Percentiles rank a stretch among this genome's conserved stretches.
Conservation (phyloP, 192 early-diverging fungal species). For the Umbelopsis ramanniana region DNA sequence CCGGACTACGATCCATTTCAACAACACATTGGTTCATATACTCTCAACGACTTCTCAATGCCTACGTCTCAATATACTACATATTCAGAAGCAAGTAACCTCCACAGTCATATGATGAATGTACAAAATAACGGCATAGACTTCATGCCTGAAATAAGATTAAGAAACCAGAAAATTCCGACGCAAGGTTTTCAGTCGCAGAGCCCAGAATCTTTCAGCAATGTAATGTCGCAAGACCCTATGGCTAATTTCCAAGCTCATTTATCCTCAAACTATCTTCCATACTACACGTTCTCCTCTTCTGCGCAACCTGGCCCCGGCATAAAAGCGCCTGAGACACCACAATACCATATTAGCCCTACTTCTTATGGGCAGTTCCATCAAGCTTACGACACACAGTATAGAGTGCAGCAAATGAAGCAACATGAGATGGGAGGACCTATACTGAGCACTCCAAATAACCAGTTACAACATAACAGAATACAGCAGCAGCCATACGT, state of each 20-base stretch:
- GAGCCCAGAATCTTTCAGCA: background rate
- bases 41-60: background rate
- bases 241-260: background rate
- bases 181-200: background rate
- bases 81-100: background rate
- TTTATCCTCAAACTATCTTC: background rate
- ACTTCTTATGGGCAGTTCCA: background rate
- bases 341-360: background rate
- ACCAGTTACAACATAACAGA: conserved; percentile 16
- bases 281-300: background rate
- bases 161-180: background rate
- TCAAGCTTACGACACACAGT: background rate
- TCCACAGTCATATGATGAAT: background rate
- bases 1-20: conserved; percentile 33
- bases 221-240: background rate
- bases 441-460: background rate
- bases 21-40: conserved; percentile 26
- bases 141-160: background rate
- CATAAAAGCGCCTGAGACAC: background rate
- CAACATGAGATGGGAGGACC: background rate
- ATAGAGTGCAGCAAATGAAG: conserved; percentile 3
- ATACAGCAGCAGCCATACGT: conserved; percentile 24
- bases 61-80: background rate
- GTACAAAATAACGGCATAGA: background rate
- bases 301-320: background rate